Conservation (phyloP, 306 rosid genomes). For the Dicorynia guianensis region DNA sequence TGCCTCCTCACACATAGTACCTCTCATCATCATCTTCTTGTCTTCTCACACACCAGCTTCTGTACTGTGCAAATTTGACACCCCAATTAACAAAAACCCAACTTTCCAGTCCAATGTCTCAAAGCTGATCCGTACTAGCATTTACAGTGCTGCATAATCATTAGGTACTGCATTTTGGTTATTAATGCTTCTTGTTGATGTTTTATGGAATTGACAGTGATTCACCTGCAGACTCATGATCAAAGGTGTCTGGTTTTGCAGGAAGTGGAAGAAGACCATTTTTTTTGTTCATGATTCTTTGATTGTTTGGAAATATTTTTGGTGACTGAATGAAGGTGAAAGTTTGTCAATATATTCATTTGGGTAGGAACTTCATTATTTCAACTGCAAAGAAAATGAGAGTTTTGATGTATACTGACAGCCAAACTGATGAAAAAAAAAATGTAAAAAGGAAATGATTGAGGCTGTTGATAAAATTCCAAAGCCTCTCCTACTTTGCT, state of each 20-base stretch:
- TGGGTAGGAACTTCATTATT: constrained; percentile 50
- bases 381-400: constrained; percentile 51
- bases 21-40: constrained; percentile 57
- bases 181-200: constrained; percentile 34
- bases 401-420: constrained; percentile 54
- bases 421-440: constrained; percentile 44
- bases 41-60: constrained; percentile 53
- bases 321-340: constrained; percentile 64
- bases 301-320: constrained; percentile 57
- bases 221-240: constrained; percentile 53
- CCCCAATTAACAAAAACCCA: constrained; percentile 55
- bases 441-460: not conserved
- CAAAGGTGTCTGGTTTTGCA: constrained; percentile 51
- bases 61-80: constrained; percentile 55
- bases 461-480: constrained; percentile 37
- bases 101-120: constrained; percentile 56
- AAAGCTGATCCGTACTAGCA: constrained; percentile 37
- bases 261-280: constrained; percentile 64
- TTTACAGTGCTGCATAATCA: constrained; percentile 35
- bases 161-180: constrained; percentile 45
- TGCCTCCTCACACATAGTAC: constrained; percentile 59
- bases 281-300: constrained; percentile 77
- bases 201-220: constrained; percentile 35
- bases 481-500: constrained; percentile 21
- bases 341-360: constrained; percentile 68